Percentiles rank a stretch among this genome's conserved stretches.
Evolutionary conservation across 2,329 filamentous ascomycete genomes (phyloP).

Genomic region (Colletotrichum sp.): DNA sequence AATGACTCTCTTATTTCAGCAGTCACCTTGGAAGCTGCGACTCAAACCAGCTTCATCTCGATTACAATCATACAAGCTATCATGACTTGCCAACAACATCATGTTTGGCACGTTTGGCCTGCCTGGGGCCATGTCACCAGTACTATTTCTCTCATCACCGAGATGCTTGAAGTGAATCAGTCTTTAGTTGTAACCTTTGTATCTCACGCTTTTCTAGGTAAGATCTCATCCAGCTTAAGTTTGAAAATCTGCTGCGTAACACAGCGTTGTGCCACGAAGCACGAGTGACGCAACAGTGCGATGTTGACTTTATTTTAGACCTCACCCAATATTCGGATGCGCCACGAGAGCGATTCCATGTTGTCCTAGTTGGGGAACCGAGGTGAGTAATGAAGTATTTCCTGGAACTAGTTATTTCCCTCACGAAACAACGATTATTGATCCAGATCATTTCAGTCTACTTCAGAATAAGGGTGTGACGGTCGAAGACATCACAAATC

Average conservation of each 20-base stretch:
- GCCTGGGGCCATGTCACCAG: neutral
- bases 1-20: neutral
- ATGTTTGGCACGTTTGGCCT: neutral
- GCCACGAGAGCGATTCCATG: neutral
- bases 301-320: neutral
- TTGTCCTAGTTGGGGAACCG: neutral
- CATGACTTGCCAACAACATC: neutral
- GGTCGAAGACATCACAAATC: neutral
- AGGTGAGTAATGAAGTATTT: neutral
- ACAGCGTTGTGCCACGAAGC: neutral
- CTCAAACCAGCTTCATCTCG: neutral
- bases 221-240: neutral
- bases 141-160: neutral
- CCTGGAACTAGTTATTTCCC: neutral
- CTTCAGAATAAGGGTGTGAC: neutral
- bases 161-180: neutral
- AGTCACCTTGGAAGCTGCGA: neutral
- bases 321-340: neutral
- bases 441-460: neutral
- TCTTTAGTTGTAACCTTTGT: neutral
- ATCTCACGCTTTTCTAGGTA: neutral
- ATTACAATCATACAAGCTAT: neutral
- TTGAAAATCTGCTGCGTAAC: neutral
- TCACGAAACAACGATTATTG: neutral
- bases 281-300: neutral